Conservation (phyloP, 148 eudicot species). For the Rhododendron vialii region DNA sequence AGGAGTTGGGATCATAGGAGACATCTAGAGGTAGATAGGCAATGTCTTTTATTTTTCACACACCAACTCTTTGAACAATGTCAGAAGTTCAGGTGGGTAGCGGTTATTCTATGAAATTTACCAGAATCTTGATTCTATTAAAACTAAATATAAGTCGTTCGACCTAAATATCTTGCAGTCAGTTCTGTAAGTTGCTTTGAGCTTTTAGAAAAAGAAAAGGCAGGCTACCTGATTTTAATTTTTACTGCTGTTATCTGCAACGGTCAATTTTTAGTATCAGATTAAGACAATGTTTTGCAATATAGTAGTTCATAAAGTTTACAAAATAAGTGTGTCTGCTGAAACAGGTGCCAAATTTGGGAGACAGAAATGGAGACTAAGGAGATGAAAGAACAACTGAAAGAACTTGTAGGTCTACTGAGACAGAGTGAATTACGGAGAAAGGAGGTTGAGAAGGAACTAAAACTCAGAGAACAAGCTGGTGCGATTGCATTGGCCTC, state of each 20-base stretch:
- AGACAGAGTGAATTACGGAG: slow-evolving; percentile 89
- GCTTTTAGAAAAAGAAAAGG: background rate
- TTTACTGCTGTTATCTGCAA: background rate
- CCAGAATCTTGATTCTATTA: background rate
- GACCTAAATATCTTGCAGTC: background rate
- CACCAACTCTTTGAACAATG: background rate
- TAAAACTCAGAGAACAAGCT: slow-evolving; percentile 81
- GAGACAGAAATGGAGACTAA: slow-evolving; percentile 77
- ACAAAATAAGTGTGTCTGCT: background rate
- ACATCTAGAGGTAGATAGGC: background rate
- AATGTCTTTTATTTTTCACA: background rate
- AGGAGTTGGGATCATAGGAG: background rate
- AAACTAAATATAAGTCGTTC: background rate
- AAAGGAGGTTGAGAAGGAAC: slow-evolving; percentile 93
- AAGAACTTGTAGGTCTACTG: slow-evolving; percentile 80
- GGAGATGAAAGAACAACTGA: slow-evolving; percentile 92
- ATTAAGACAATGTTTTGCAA: background rate
- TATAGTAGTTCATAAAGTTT: background rate
- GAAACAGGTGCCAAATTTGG: slow-evolving; percentile 72
- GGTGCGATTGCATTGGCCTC: slow-evolving; percentile 60
- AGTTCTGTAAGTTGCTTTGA: background rate
- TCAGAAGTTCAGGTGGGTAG: background rate
- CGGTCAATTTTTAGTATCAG: background rate
- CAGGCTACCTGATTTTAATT: background rate
- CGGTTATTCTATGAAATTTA: background rate